Conservation (phyloP, 305 asterid genomes). For the Plantago coronopus region DNA sequence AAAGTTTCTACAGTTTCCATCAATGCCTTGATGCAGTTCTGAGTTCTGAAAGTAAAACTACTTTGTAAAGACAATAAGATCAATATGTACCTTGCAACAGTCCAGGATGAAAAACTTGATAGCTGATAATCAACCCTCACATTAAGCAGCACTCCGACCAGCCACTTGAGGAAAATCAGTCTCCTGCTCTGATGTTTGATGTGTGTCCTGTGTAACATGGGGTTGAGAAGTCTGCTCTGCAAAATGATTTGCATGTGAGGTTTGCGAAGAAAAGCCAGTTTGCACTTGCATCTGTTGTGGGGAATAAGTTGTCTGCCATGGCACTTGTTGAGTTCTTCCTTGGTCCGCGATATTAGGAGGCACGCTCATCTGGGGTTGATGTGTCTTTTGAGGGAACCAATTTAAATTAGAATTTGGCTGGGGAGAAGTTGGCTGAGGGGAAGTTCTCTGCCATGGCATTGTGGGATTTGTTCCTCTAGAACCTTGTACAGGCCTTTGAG, state of each 20-base stretch:
- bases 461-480: slow-evolving; percentile 11
- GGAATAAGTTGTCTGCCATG: slow-evolving; percentile 3
- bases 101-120: slow-evolving; percentile 20
- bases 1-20: too few species aligned
- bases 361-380: background rate
- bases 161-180: slow-evolving; percentile 24
- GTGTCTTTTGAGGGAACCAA: background rate
- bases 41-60: too few species aligned
- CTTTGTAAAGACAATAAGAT: too few species aligned
- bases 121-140: slow-evolving; percentile 15
- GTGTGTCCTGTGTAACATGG: slow-evolving; percentile 21
- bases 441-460: slow-evolving; percentile 8
- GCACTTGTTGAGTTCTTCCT: slow-evolving; percentile 2
- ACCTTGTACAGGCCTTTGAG: slow-evolving; percentile 23
- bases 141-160: slow-evolving; percentile 31
- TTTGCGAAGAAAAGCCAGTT: slow-evolving; percentile 23
- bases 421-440: background rate
- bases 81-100: too few species aligned
- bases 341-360: background rate
- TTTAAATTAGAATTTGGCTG: background rate
- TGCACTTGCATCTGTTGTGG: slow-evolving; percentile 33
- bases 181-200: slow-evolving; percentile 29
- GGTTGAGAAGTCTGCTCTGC: slow-evolving; percentile 23
- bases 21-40: too few species aligned
- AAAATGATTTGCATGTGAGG: slow-evolving; percentile 20